Base-by-base conservation (phyloP, 2,329 filamentous ascomycete genomes). In the Aspergillaceae sp. region DNA sequence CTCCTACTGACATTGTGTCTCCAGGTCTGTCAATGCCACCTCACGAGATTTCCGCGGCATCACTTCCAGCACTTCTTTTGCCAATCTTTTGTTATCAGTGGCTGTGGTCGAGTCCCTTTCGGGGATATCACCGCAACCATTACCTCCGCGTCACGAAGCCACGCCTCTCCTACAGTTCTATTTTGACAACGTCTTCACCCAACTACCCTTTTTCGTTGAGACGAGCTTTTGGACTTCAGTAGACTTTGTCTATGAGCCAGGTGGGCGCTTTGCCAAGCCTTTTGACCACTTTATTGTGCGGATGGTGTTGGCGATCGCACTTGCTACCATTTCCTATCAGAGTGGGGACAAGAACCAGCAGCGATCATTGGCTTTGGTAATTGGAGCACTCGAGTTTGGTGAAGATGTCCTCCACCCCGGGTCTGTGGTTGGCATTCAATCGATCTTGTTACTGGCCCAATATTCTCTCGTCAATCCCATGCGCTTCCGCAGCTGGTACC, bases 41-140 rank as follows among this genome's bases (percentile, higher is more conserved):
- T 91, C 90, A 1, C 79, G 89, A 60, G 92, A 97, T 65, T 96
- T 96, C 61, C 88, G 94, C 63, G 85, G 88, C 6, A 88, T 90
- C 48, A 83, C 86, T 29, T 85, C 82, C 49, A 88, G 87, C 58
- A 94, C 95, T 78, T 95, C 89, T 0, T 96, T 96, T 74, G 87
- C 89, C 28, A 83, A 87, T 33, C 76, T 97, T 19, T 85, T 96
- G 27, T 71, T 95, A 29, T 87, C 87, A n/a, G 86, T 91, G 4
- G 83, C 87, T 34, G 80, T 80, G 7, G 87, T 87, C 55, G 83
- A 89, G 58, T 73, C 78, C 5, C 69, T 94, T 26, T 86, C 86
- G 4, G 75, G 78, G 40, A 76, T 76, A 3, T 68, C 74, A 30
- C 64, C 65, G 10, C 77, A 80, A 49, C 73, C 75, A n/a, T 69